phyloP scores from a whole-genome alignment of 306 rosid species.

The Corylus heterophylla region DNA sequence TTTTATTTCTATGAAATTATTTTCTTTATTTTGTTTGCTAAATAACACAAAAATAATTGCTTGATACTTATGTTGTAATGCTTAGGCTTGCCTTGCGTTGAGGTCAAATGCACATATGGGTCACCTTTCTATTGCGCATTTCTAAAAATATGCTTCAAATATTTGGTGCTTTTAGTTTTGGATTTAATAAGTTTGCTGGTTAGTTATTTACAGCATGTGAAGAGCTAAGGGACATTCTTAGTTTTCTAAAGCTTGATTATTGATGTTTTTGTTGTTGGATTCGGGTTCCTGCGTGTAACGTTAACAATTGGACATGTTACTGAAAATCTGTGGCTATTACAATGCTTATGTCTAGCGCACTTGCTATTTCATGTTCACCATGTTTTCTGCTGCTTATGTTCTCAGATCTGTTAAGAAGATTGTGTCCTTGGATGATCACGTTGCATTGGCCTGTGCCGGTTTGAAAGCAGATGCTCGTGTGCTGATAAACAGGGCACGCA shows the following conservation, averaged over 20 bases:
- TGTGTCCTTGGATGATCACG: slow-evolving; percentile 51
- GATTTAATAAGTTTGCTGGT: too few relatives aligned
- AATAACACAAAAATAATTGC: not conserved
- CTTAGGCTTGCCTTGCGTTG: not conserved
- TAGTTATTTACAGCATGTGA: not conserved
- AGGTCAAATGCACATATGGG: not conserved
- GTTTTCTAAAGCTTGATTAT: too few relatives aligned
- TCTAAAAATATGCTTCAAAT: not conserved
- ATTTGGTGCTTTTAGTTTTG: not conserved
- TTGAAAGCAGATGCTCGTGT: slow-evolving; percentile 65
- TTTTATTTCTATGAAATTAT: not conserved
- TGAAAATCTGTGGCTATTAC: not conserved
- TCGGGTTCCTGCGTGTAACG: too few relatives aligned
- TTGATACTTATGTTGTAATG: not conserved
- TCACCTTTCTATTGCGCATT: not conserved
- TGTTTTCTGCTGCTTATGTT: not conserved
- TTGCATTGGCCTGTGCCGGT: slow-evolving; percentile 59
- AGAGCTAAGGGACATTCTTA: not conserved
- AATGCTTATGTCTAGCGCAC: not conserved
- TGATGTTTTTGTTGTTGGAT: not conserved
- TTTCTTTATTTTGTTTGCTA: not conserved
- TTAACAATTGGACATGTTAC: too few relatives aligned
- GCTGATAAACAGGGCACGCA: slow-evolving; percentile 54
- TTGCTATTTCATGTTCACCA: not conserved
- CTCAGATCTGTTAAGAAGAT: slow-evolving; percentile 53